phyloP scores from a whole-genome alignment of 1,284 basidiomycete genomes.

The Rhodotorula sp. region DNA sequence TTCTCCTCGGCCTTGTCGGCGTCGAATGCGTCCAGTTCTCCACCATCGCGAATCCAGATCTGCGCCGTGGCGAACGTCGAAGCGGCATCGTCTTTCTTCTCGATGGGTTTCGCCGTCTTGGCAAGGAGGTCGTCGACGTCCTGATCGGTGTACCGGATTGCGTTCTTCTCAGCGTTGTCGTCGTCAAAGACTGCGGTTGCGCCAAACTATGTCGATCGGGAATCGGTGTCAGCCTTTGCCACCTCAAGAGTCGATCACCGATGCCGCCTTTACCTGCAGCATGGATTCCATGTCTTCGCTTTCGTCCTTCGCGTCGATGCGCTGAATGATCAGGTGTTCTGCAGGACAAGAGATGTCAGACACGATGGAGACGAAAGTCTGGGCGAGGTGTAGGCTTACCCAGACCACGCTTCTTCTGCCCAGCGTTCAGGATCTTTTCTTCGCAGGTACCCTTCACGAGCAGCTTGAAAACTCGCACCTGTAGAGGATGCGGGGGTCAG shows the following conservation, averaged over 20 bases:
- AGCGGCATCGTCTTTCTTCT: conserved; percentile 30
- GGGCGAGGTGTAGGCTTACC: conserved; percentile 21
- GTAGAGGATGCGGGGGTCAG: conserved; percentile 6
- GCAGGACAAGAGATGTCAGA: neutral
- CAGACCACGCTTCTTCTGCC: conserved; percentile 42
- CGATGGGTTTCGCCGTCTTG: conserved; percentile 39
- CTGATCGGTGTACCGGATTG: conserved; percentile 47
- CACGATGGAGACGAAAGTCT: neutral
- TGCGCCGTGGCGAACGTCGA: conserved; percentile 48
- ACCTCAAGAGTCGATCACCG: too few species aligned
- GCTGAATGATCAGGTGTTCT: conserved; percentile 49
- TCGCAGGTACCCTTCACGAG: conserved; percentile 50
- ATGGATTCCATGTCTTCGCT: conserved; percentile 47
- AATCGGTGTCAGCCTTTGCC: neutral
- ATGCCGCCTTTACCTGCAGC: conserved; percentile 42
- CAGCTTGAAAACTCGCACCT: conserved; percentile 51
- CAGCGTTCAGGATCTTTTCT: conserved; percentile 45
- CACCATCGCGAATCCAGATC: conserved; percentile 45
- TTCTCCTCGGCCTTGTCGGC: conserved; percentile 16
- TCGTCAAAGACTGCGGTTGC: conserved; percentile 49
- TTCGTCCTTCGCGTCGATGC: conserved; percentile 38
- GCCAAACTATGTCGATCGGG: conserved; percentile 42
- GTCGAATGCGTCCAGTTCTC: conserved; percentile 28
- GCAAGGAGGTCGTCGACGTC: conserved; percentile 48
- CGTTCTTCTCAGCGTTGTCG: conserved; percentile 43